Conservation (phyloP, 164 flowering plant species). For the Vitis vinifera region ASM3070453v1 NC_081818.1:641001-641500, state of each 20-base stretch:
- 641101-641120: not conserved
- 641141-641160: constrained; percentile 29
- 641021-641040: constrained; percentile 41
- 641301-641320: constrained; percentile 43
- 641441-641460: constrained; percentile 66
- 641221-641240: constrained; percentile 51
- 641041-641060: no score
- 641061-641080: not conserved
- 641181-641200: constrained; percentile 66
- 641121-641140: constrained; percentile 8
- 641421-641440: not conserved
- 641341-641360: constrained; percentile 52
- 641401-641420: not conserved
- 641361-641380: constrained; percentile 54
- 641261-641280: constrained; percentile 57
- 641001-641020: constrained; percentile 46
- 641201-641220: constrained; percentile 68
- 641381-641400: not conserved
- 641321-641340: constrained; percentile 37
- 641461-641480: constrained; percentile 54
- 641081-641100: not conserved
- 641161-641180: constrained; percentile 47
- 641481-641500: constrained; percentile 64
- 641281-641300: constrained; percentile 72
- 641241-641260: constrained; percentile 46